Percentiles rank a stretch among this genome's conserved stretches.
Conservation (phyloP, 306 rosid species). For the Cicer pinnatifidum region DNA sequence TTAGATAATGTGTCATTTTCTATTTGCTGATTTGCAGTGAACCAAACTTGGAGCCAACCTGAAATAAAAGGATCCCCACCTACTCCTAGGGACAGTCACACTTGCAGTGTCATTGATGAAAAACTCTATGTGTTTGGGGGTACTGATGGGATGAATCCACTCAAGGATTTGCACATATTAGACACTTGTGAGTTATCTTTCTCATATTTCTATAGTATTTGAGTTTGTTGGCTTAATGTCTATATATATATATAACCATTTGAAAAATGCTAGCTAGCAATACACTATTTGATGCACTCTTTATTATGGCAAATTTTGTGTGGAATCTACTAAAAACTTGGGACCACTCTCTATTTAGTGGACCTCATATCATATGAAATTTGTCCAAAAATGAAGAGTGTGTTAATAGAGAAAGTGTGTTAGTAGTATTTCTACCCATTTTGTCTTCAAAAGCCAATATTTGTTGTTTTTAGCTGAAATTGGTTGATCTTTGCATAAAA, state of each 20-base stretch:
- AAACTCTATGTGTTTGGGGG: conserved; percentile 93
- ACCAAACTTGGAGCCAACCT: conserved; percentile 85
- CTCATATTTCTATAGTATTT: neutral
- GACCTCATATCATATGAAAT: conserved; percentile 2
- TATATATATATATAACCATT: neutral
- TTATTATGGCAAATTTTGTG: conserved; percentile 11
- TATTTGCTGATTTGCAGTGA: conserved; percentile 71
- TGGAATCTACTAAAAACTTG: conserved; percentile 23
- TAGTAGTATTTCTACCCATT: neutral
- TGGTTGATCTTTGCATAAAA: conserved; percentile 20
- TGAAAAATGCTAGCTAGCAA: conserved; percentile 19
- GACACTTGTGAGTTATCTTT: conserved; percentile 78
- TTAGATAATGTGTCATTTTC: conserved; percentile 40
- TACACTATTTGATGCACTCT: neutral
- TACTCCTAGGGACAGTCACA: conserved; percentile 91
- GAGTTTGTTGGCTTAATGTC: conserved; percentile 14
- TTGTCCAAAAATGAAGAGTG: conserved; percentile 4
- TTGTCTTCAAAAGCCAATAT: conserved; percentile 24
- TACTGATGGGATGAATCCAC: conserved; percentile 92
- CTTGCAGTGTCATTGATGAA: conserved; percentile 81
- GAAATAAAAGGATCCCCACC: conserved; percentile 75
- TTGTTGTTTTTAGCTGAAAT: conserved; percentile 33
- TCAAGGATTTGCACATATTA: conserved; percentile 79
- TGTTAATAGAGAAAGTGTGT: neutral
- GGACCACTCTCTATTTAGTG: conserved; percentile 7